Evolutionary conservation across 78 protist species (phyloP).

Genomic region (Cyanophora paradoxa): DNA sequence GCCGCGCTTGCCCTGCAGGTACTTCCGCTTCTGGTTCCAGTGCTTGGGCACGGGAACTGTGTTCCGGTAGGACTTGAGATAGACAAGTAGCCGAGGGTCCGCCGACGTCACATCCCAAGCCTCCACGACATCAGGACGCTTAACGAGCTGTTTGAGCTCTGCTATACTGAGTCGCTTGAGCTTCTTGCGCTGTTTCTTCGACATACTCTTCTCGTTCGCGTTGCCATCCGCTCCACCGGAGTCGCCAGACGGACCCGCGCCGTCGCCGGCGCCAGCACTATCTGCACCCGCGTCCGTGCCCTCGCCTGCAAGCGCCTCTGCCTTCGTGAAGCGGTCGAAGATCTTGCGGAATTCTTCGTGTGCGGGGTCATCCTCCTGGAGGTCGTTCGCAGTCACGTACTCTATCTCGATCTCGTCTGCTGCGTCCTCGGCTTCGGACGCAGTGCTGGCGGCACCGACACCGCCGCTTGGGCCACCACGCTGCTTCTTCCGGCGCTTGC

Average conservation of each 20-base stretch:
- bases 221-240: not conserved
- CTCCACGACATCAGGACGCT: conserved; percentile 46
- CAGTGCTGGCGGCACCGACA: too few relatives aligned
- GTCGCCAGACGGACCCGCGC: not conserved
- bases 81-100: conserved; percentile 86
- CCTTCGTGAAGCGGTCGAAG: conserved; percentile 4
- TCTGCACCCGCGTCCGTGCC: not conserved
- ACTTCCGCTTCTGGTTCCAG: conserved; percentile 93
- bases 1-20: conserved; percentile 91
- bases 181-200: conserved; percentile 53
- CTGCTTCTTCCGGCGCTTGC: too few relatives aligned
- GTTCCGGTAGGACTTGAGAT: conserved; percentile 62
- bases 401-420: not conserved
- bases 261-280: not conserved
- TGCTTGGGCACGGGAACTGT: conserved; percentile 94
- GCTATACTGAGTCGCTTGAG: conserved; percentile 65
- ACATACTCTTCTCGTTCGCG: conserved; percentile 33
- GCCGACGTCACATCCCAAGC: conserved; percentile 73
- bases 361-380: not conserved
- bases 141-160: conserved; percentile 77
- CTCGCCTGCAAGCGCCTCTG: not conserved
- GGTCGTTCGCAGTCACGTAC: not conserved
- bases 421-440: not conserved
- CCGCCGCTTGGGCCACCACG: too few relatives aligned
- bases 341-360: not conserved